Conservation (phyloP, 148 eudicot genomes). For the Arbutus unedo region DNA sequence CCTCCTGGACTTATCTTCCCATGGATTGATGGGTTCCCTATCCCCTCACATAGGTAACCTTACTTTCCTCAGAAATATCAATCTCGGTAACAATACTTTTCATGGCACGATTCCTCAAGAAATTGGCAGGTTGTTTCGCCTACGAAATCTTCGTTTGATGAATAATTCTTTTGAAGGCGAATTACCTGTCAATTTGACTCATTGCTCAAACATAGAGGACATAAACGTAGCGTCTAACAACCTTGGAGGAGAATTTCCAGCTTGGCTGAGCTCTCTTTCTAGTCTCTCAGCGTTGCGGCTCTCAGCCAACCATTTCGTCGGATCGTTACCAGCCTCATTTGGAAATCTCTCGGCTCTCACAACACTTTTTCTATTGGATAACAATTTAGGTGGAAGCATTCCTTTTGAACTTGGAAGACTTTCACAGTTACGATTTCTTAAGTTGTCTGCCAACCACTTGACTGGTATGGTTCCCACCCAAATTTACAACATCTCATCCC, state of each 20-base stretch:
- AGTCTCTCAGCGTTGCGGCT: neutral
- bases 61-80: constrained; percentile 5
- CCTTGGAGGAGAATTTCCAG: constrained; percentile 13
- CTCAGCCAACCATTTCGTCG: neutral
- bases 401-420: constrained; percentile 7
- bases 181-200: constrained; percentile 15
- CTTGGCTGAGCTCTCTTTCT: neutral
- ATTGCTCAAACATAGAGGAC: neutral
- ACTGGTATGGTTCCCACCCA: neutral
- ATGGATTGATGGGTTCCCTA: constrained; percentile 1
- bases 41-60: constrained; percentile 26
- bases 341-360: constrained; percentile 8
- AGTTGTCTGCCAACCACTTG: neutral
- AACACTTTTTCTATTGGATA: rapidly evolving
- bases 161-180: constrained; percentile 16
- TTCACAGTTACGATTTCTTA: neutral
- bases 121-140: constrained; percentile 5
- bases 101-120: constrained; percentile 12
- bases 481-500: constrained; percentile 18
- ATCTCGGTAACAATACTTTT: constrained; percentile 3
- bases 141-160: neutral
- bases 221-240: neutral
- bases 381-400: constrained; percentile 2
- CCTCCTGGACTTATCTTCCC: neutral
- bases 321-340: neutral